These are phyloP conservation scores for Talaromyces sp. DNA, from an alignment of 2,329 filamentous ascomycete genomes.

Conservation along the genomic window DNA sequence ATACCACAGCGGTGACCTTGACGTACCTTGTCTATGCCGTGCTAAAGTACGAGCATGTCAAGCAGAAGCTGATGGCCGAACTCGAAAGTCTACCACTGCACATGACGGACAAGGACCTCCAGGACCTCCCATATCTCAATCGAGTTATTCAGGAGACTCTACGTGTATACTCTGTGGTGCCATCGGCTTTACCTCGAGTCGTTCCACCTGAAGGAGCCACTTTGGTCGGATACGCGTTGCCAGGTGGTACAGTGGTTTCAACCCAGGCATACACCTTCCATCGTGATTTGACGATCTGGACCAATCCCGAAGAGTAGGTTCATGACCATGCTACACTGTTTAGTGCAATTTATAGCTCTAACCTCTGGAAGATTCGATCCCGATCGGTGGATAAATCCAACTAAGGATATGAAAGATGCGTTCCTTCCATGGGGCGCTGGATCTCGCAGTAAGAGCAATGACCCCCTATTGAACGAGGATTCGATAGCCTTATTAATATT, in stretches of 20 bases:
- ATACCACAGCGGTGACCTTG: slow-evolving; percentile 51
- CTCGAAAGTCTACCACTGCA: slow-evolving; percentile 32
- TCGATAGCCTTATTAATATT: too few relatives aligned
- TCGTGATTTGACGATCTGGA: slow-evolving; percentile 41
- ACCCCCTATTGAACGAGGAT: too few relatives aligned
- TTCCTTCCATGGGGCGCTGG: background rate
- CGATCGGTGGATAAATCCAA: background rate
- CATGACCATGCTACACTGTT: too few relatives aligned
- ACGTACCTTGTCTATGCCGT: slow-evolving; percentile 47
- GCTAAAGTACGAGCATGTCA: slow-evolving; percentile 29
- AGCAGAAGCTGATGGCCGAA: slow-evolving; percentile 47
- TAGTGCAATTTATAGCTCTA: too few relatives aligned
- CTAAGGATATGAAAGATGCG: background rate
- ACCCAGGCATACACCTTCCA: slow-evolving; percentile 54
- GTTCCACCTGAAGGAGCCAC: slow-evolving; percentile 45
- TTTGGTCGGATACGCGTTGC: slow-evolving; percentile 42
- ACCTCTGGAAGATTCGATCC: background rate
- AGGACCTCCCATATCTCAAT: slow-evolving; percentile 49
- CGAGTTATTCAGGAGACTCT: slow-evolving; percentile 58
- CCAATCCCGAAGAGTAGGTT: background rate
- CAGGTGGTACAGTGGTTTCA: slow-evolving; percentile 51
- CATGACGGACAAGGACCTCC: slow-evolving; percentile 7
- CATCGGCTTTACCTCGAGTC: slow-evolving; percentile 53
- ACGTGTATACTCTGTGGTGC: slow-evolving; percentile 55
- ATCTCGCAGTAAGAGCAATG: background rate